phyloP scores from a whole-genome alignment of 192 early-diverging fungal species.

The Entomortierella chlamydospora region DNA sequence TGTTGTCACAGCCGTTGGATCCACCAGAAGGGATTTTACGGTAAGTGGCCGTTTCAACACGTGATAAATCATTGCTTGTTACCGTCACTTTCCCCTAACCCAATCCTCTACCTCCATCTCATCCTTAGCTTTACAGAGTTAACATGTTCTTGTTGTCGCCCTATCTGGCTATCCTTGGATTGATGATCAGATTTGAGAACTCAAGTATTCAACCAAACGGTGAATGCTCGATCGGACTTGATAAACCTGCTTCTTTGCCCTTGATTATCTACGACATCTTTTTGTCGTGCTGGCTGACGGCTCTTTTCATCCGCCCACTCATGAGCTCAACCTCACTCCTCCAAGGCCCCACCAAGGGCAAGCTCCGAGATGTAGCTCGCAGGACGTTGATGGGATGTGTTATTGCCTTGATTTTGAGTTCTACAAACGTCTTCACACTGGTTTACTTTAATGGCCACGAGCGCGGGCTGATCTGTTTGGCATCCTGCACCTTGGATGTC shows the following conservation, averaged over 20 bases:
- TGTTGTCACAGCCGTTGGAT: constrained; percentile 33
- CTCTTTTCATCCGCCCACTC: constrained; percentile 24
- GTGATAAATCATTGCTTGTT: no score
- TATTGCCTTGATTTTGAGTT: constrained; percentile 49
- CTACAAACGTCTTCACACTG: constrained; percentile 54
- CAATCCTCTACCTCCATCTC: no score
- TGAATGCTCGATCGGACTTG: constrained; percentile 24
- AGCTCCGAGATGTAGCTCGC: constrained; percentile 48
- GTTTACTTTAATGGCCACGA: constrained; percentile 53
- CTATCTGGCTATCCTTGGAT: constrained; percentile 15
- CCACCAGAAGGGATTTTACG: constrained; percentile 26
- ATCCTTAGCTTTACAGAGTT: constrained; percentile 33
- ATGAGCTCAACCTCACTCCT: constrained; percentile 34
- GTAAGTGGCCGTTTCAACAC: constrained; percentile 36
- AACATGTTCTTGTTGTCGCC: constrained; percentile 25
- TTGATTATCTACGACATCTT: constrained; percentile 34
- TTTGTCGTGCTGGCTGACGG: constrained; percentile 31
- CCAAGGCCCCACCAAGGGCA: constrained; percentile 37
- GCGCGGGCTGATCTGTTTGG: constrained; percentile 57
- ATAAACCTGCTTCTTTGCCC: not conserved
- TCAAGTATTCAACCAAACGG: not conserved
- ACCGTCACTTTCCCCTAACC: no score
- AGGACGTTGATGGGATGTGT: constrained; percentile 52
- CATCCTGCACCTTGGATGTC: constrained; percentile 57
- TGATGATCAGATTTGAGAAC: constrained; percentile 11